These are phyloP conservation scores for Agaricus subrufescens DNA, from an alignment of 768 basidiomycete species.

Conservation along the genomic window DNA sequence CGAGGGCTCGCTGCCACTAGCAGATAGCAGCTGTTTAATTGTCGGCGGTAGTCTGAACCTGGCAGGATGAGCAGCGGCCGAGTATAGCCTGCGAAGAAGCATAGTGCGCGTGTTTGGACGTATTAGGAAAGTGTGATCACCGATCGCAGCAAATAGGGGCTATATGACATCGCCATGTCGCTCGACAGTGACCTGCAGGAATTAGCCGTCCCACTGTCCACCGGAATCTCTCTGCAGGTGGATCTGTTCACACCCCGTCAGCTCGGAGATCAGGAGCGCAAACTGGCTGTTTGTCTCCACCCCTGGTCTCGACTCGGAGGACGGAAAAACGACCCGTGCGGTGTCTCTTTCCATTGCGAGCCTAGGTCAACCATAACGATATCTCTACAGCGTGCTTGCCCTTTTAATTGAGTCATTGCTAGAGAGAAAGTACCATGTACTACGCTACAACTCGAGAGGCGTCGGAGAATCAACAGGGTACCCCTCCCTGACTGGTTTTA, in stretches of 20 bases:
- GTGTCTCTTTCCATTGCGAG: constrained; percentile 12
- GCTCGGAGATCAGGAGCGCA: constrained; percentile 20
- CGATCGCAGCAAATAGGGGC: too few relatives aligned
- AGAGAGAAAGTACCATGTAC: constrained; percentile 45
- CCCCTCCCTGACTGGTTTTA: constrained; percentile 66
- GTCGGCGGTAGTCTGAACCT: constrained; percentile 13
- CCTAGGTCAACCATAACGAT: constrained; percentile 12
- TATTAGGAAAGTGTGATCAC: too few relatives aligned
- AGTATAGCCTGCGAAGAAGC: constrained; percentile 7
- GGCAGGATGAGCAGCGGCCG: constrained; percentile 2
- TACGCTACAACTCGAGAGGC: constrained; percentile 75
- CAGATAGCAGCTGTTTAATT: constrained; percentile 7
- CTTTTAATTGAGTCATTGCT: constrained; percentile 38
- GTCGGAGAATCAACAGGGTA: constrained; percentile 72
- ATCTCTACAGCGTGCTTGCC: constrained; percentile 37
- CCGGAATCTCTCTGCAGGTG: constrained; percentile 42
- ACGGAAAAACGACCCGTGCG: constrained; percentile 71
- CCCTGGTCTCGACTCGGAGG: constrained; percentile 89
- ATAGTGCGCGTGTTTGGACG: not conserved
- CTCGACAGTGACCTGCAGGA: not conserved
- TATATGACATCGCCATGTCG: not conserved
- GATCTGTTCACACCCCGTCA: constrained; percentile 25
- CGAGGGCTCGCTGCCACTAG: not conserved
- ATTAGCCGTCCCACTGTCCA: constrained; percentile 16
- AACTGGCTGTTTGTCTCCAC: constrained; percentile 68